phyloP scores from a whole-genome alignment of 495 filamentous ascomycete species.

The Trichoderma orchidacearum region DNA sequence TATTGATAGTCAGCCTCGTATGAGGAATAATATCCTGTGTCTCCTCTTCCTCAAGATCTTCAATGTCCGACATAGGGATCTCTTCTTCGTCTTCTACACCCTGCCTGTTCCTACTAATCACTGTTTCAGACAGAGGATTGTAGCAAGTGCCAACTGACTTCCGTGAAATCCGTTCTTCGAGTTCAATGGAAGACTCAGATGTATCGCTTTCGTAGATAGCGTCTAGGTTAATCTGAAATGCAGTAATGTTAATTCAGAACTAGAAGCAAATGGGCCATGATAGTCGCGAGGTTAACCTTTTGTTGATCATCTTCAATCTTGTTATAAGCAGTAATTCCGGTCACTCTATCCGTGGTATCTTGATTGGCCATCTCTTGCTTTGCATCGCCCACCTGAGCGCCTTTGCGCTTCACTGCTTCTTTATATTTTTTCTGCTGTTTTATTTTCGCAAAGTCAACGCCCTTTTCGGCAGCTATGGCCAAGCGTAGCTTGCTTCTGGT shows the following conservation, averaged over 20 bases:
- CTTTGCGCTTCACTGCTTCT: slow-evolving; percentile 39
- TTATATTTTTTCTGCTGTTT: slow-evolving; percentile 38
- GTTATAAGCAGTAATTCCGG: no score
- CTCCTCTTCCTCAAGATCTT: slow-evolving; percentile 63
- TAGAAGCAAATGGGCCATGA: not conserved
- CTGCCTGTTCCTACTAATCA: slow-evolving; percentile 29
- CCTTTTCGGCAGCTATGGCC: slow-evolving; percentile 53
- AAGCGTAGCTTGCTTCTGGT: slow-evolving; percentile 52
- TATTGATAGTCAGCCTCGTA: slow-evolving; percentile 94
- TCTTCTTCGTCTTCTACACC: slow-evolving; percentile 50
- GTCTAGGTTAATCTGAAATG: slow-evolving; percentile 9
- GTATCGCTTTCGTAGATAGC: slow-evolving; percentile 17
- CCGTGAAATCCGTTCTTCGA: slow-evolving; percentile 19
- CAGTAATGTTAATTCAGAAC: not conserved
- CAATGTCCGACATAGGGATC: slow-evolving; percentile 73
- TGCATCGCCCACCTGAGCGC: slow-evolving; percentile 19
- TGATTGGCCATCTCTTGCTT: slow-evolving; percentile 24
- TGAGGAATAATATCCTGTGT: slow-evolving; percentile 75
- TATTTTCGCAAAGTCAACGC: slow-evolving; percentile 53
- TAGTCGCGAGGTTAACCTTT: not conserved
- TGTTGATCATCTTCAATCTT: slow-evolving; percentile 15
- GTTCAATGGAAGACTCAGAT: slow-evolving; percentile 20
- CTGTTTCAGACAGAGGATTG: slow-evolving; percentile 23
- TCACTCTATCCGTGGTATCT: slow-evolving; percentile 30
- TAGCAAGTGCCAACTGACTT: slow-evolving; percentile 14